These are phyloP conservation scores for Citrus hindsii DNA, from an alignment of 345 rosid genomes.

Conservation along the genomic window DNA sequence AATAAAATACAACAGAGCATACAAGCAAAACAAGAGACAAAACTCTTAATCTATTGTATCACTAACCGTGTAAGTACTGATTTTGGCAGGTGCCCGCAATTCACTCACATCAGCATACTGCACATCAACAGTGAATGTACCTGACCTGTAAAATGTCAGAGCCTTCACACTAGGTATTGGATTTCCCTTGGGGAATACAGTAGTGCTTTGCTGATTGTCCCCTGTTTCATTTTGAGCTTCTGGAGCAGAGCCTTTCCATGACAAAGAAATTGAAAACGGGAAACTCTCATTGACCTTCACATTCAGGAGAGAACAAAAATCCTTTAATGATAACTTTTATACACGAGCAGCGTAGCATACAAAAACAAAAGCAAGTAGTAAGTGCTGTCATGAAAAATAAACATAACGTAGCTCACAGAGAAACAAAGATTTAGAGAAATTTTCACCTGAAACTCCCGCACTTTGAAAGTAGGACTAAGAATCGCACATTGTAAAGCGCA, in stretches of 20 bases:
- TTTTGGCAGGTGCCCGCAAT: conserved; percentile 65
- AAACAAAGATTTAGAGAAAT: not conserved
- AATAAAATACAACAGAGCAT: not conserved
- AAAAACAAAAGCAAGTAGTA: not conserved
- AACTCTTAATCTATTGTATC: not conserved
- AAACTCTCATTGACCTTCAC: conserved; percentile 81
- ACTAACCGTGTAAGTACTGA: conserved; percentile 76
- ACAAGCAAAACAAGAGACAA: not conserved
- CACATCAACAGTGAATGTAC: conserved; percentile 75
- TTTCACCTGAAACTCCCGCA: conserved; percentile 89
- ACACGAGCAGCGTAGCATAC: too few species aligned
- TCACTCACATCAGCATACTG: conserved; percentile 64
- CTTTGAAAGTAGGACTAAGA: conserved; percentile 97
- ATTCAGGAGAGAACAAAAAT: not conserved
- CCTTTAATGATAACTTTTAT: not conserved
- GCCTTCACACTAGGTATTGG: conserved; percentile 84
- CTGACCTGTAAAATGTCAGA: conserved; percentile 72
- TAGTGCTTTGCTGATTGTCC: conserved; percentile 70
- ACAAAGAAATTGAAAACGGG: conserved; percentile 69
- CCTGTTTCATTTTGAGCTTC: conserved; percentile 58
- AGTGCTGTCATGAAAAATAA: not conserved
- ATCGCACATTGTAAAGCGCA: conserved; percentile 94
- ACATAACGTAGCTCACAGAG: too few species aligned
- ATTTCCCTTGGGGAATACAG: conserved; percentile 88
- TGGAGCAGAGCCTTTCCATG: conserved; percentile 77